Evolutionary conservation across 768 basidiomycete genomes (phyloP), one percentile per base, ranked within the genome.

Genomic region (Nidularia sp.): DNA sequence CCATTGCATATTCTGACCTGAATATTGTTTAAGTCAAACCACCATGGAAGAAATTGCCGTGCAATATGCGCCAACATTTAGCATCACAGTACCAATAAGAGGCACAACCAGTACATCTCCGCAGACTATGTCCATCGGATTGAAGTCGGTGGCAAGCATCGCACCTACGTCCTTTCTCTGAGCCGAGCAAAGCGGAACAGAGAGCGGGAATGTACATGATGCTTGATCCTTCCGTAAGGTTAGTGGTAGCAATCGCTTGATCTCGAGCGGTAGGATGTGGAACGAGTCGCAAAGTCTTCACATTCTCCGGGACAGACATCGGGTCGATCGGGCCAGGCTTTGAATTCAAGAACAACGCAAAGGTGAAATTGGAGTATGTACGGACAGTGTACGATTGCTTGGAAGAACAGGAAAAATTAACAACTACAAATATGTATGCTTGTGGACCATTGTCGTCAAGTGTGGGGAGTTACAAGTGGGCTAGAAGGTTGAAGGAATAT

Each of bases 1-100:
- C 90, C 90, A 92, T 50, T 90, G 82, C 34, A 62, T 46, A n/a
- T 52, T 68, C 62, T 93, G 90, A 67, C 89, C 89, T 91, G 62
- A 9, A 32, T 32, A 57, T 22, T n/a, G n/a, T n/a, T 44, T 12
- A 12, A 41, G 53, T 45, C 33, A 41, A 51, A 51, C 34, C 18
- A 47, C 47, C 44, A 47, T 45, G 42, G 47, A 46, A 51, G 45
- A 43, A 6, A 15, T 35, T 49, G 45, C 54, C 47, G 48, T 45
- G 32, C 6, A 53, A 52, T 45, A 51, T 35, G 45, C 35, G 45
- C 80, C 65, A 63, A 90, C 90, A 93, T 64, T 70, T 58, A 22
- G 70, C 55, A 55, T 78, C 75, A 58, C 90, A 93, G 60, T 93
- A 93, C 79, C 81, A 90, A 61, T 85, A 88, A 0, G 78, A 75